Evolutionary conservation across 805 yeast species (phyloP).

Genomic region (Saccharomycopsis babjevae): DNA sequence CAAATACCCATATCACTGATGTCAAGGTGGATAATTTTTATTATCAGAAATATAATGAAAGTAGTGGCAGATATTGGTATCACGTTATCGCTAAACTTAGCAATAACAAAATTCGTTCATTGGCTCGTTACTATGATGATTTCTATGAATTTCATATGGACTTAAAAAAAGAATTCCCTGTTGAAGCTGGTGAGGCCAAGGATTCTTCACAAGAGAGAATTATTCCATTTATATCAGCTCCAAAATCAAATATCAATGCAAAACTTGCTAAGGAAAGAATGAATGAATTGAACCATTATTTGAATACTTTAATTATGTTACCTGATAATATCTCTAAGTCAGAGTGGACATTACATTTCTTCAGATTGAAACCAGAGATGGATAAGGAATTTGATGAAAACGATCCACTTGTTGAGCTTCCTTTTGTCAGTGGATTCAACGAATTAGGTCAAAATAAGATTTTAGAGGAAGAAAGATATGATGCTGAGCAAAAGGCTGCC

Average conservation of each 20-base stretch:
- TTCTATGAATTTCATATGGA: conserved; percentile 88
- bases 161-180: conserved; percentile 74
- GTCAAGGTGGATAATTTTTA: conserved; percentile 53
- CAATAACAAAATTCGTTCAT: conserved; percentile 56
- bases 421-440: conserved; percentile 18
- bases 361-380: conserved; percentile 38
- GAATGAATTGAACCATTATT: conserved; percentile 46
- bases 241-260: conserved; percentile 84
- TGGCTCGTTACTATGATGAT: conserved; percentile 90
- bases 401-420: conserved; percentile 10
- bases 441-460: conserved; percentile 10
- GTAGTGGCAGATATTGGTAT: conserved; percentile 86
- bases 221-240: conserved; percentile 94
- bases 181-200: conserved; percentile 81
- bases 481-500: background rate
- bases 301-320: conserved; percentile 50
- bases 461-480: background rate
- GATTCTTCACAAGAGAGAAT: conserved; percentile 43
- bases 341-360: conserved; percentile 57
- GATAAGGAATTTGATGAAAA: conserved; percentile 24
- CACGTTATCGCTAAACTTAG: conserved; percentile 56
- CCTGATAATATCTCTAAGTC: conserved; percentile 71
- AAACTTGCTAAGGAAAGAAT: conserved; percentile 46
- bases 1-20: conserved; percentile 22
- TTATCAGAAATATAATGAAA: conserved; percentile 43